Conservation (phyloP, 148 eudicot species). For the Oxyria digyna region DNA sequence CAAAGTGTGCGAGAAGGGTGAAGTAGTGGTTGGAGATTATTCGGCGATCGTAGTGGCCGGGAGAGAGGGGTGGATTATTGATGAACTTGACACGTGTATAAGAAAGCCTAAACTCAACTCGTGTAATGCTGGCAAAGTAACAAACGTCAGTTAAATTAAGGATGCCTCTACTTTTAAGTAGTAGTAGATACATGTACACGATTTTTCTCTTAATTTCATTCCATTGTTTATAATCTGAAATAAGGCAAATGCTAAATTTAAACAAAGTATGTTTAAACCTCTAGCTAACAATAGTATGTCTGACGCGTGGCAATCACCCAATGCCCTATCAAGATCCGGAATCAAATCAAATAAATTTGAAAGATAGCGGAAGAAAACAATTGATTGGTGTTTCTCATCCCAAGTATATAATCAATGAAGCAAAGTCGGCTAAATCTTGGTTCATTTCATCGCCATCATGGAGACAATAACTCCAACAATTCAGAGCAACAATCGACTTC, state of each 20-base stretch:
- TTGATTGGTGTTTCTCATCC: background rate
- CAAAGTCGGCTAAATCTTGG: background rate
- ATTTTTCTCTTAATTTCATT: no score
- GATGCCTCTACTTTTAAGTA: no score
- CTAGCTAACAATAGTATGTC: background rate
- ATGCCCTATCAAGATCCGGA: slow-evolving; percentile 11
- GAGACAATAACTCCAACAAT: slow-evolving; percentile 17
- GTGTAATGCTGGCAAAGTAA: no score
- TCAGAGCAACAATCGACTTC: slow-evolving; percentile 36
- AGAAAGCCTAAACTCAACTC: no score
- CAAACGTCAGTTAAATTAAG: no score
- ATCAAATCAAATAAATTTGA: slow-evolving; percentile 9
- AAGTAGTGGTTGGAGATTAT: no score
- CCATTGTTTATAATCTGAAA: background rate
- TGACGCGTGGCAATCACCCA: slow-evolving; percentile 10
- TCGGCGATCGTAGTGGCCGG: no score
- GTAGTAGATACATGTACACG: no score
- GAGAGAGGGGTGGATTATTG: no score
- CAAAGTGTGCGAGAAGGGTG: no score
- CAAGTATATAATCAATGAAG: slow-evolving; percentile 2
- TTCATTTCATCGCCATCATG: background rate
- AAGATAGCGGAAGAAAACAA: background rate
- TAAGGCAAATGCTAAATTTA: background rate
- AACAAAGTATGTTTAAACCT: background rate
- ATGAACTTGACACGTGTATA: no score